Percentiles rank a stretch among this genome's conserved stretches.
Evolutionary conservation across 225 moss, liverwort and hornwort species (phyloP).

Genomic region (Pseudisothecium myosuroides): DNA sequence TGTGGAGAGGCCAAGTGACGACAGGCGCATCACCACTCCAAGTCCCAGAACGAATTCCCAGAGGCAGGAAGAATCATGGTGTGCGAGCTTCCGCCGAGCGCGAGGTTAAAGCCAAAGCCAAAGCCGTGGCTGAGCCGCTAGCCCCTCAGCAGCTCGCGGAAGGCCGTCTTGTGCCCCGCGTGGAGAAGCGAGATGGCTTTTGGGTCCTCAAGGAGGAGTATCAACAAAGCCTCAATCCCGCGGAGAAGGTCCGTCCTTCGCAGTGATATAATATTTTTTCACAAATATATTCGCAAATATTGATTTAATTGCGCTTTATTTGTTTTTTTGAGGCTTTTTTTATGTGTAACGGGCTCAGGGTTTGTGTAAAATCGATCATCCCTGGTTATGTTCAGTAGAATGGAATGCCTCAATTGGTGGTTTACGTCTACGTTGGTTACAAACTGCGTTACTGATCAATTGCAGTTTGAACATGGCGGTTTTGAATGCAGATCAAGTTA

Average conservation of each 20-base stretch:
- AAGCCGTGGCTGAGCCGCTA: constrained; percentile 6
- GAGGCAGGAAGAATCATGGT: neutral
- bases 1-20: constrained; percentile 6
- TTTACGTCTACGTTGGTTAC: neutral
- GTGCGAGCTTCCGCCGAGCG: constrained; percentile 29
- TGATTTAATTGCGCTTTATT: neutral
- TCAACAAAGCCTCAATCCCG: constrained; percentile 37
- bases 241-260: constrained; percentile 45
- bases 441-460: neutral
- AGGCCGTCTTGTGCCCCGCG: constrained; percentile 38
- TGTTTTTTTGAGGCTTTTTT: neutral
- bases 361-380: neutral
- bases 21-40: neutral
- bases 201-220: constrained; percentile 69
- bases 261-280: neutral
- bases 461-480: neutral
- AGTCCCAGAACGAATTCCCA: neutral
- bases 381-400: neutral
- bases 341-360: neutral
- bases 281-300: neutral
- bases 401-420: neutral
- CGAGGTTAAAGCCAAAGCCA: constrained; percentile 27
- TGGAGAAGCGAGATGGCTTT: constrained; percentile 57
- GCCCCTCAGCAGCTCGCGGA: neutral
- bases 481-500: constrained; percentile 45